phyloP scores from a whole-genome alignment of 768 basidiomycete genomes.

The Amanita inopinata region DNA sequence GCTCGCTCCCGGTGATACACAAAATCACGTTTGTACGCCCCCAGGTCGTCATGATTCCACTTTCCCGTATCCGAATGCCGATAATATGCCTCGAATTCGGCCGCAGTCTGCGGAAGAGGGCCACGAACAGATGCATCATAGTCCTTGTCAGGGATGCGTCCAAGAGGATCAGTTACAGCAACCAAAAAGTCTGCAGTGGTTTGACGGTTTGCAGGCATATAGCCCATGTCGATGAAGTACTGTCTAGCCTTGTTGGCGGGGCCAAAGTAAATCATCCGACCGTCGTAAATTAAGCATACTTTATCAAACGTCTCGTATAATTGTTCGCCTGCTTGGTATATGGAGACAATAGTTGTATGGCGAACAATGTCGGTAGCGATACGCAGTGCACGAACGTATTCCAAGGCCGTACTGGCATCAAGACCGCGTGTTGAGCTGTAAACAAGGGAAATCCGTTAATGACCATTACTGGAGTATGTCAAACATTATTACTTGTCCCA shows the following conservation, averaged over 20 bases:
- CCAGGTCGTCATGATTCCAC: slow-evolving; percentile 29
- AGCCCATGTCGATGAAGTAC: slow-evolving; percentile 70
- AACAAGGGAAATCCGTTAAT: not conserved
- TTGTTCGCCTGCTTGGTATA: slow-evolving; percentile 77
- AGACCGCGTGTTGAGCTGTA: slow-evolving; percentile 56
- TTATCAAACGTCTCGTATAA: slow-evolving; percentile 60
- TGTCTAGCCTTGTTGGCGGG: slow-evolving; percentile 51
- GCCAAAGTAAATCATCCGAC: slow-evolving; percentile 71
- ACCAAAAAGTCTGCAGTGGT: slow-evolving; percentile 61
- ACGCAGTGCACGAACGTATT: slow-evolving; percentile 60
- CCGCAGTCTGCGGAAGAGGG: slow-evolving; percentile 33
- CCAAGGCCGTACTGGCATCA: slow-evolving; percentile 64
- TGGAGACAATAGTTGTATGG: slow-evolving; percentile 60
- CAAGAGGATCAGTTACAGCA: slow-evolving; percentile 47
- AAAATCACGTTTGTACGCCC: slow-evolving; percentile 33
- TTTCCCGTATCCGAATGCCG: slow-evolving; percentile 16
- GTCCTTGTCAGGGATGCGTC: slow-evolving; percentile 29
- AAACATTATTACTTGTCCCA: slow-evolving; percentile 75
- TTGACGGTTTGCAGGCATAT: slow-evolving; percentile 47
- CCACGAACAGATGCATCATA: slow-evolving; percentile 18
- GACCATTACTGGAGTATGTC: not conserved
- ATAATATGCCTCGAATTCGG: slow-evolving; percentile 35
- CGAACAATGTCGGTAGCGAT: slow-evolving; percentile 48
- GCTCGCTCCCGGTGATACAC: slow-evolving; percentile 33
- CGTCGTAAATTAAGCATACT: slow-evolving; percentile 68